Percentiles rank a stretch among this genome's conserved stretches.
Conservation (phyloP, 2,329 filamentous ascomycete genomes). For the Elsinoe australis region DNA sequence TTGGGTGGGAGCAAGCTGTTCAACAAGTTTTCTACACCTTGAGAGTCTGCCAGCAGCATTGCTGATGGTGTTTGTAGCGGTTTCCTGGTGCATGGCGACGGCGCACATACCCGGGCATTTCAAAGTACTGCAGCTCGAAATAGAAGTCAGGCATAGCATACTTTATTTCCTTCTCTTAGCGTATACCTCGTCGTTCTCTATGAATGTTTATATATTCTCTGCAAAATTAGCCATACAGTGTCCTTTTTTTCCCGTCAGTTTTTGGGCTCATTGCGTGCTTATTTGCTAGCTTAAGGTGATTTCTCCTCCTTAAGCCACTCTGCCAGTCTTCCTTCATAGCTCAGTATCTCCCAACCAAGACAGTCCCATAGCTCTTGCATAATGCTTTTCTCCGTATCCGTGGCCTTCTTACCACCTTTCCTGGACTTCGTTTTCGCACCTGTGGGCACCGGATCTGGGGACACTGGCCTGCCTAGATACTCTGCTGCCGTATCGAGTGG, state of each 20-base stretch:
- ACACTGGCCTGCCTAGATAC: not conserved
- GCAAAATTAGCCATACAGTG: constrained; percentile 1
- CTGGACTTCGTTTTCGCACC: not conserved
- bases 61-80: not conserved
- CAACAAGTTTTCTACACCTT: constrained; percentile 5
- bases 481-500: constrained; percentile 3
- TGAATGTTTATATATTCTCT: not conserved
- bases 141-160: not conserved
- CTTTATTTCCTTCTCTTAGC: not conserved
- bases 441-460: not conserved
- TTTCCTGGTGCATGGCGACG: constrained; percentile 10
- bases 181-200: not conserved
- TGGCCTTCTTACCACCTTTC: not conserved
- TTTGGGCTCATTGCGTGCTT: not conserved
- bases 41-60: not conserved
- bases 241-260: not conserved
- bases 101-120: not conserved
- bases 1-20: constrained; percentile 11
- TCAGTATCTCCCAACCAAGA: constrained; percentile 13
- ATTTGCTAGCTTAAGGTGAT: too few species aligned
- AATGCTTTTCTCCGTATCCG: not conserved
- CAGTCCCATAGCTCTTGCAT: not conserved
- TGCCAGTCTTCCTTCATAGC: constrained; percentile 7
- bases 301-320: constrained; percentile 1
- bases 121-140: too few species aligned